These are phyloP conservation scores for Crassisporium funariophilum DNA, from an alignment of 768 basidiomycete genomes.

Conservation along the genomic window DNA sequence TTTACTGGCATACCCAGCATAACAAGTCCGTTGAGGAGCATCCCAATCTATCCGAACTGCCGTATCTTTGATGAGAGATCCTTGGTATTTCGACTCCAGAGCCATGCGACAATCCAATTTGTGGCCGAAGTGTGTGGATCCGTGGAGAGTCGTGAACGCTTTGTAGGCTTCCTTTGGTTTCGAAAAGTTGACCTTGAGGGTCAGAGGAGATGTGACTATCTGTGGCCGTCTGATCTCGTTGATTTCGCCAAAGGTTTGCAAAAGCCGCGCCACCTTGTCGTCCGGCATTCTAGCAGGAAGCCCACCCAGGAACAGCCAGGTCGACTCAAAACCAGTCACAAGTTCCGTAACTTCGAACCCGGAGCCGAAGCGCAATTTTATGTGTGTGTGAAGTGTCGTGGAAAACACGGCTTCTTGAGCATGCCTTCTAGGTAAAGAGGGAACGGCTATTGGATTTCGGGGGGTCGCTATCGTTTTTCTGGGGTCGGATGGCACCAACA, in stretches of 20 bases:
- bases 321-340: conserved; percentile 70
- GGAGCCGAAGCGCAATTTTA: conserved; percentile 53
- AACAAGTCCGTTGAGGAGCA: conserved; percentile 56
- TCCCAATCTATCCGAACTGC: conserved; percentile 63
- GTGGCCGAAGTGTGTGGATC: conserved; percentile 36
- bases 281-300: conserved; percentile 41
- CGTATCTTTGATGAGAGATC: conserved; percentile 50
- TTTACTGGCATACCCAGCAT: conserved; percentile 59
- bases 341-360: conserved; percentile 64
- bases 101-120: conserved; percentile 49
- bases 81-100: conserved; percentile 36
- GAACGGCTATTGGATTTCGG: too few relatives aligned
- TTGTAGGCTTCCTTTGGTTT: conserved; percentile 49
- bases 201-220: conserved; percentile 21
- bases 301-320: conserved; percentile 56
- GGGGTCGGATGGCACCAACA: too few relatives aligned
- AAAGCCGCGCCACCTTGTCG: conserved; percentile 35
- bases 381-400: conserved; percentile 51
- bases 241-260: conserved; percentile 51
- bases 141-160: conserved; percentile 57
- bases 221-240: conserved; percentile 36
- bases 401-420: neutral
- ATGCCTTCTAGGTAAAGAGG: neutral
- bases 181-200: conserved; percentile 49
- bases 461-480: too few relatives aligned